Evolutionary conservation across 805 yeast species (phyloP).

Genomic region (Debaryomyces hansenii): DNA sequence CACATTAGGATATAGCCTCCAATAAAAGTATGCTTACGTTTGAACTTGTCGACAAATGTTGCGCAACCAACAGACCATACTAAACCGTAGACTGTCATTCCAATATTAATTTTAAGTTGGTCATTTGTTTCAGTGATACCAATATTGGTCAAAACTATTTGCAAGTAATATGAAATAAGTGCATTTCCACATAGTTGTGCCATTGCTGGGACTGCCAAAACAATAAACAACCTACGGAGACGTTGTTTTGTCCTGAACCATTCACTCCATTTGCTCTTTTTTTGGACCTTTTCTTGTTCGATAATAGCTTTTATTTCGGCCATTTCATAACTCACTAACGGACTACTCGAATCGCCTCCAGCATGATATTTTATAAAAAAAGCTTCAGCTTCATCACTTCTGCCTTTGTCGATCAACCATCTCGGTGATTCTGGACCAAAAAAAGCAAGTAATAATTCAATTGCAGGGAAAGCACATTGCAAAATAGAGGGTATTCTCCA

Average conservation of each 20-base stretch:
- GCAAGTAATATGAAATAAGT: conserved; percentile 33
- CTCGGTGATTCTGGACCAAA: conserved; percentile 52
- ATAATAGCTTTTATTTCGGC: conserved; percentile 14
- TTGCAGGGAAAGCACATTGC: conserved; percentile 48
- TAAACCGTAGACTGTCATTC: background rate
- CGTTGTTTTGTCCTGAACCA: background rate
- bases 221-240: conserved; percentile 3
- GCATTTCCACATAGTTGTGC: conserved; percentile 51
- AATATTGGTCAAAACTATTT: conserved; percentile 12
- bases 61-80: background rate
- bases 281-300: conserved; percentile 1
- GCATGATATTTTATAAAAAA: conserved; percentile 25
- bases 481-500: conserved; percentile 56
- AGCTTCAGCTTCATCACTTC: conserved; percentile 26
- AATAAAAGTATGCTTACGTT: background rate
- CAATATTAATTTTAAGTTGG: conserved; percentile 2
- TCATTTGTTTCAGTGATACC: conserved; percentile 12
- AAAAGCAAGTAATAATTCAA: conserved; percentile 38
- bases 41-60: background rate
- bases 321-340: conserved; percentile 13
- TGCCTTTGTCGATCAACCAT: conserved; percentile 37
- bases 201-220: conserved; percentile 26
- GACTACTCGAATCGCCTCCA: conserved; percentile 17
- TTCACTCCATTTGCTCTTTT: background rate
- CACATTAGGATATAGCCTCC: conserved; percentile 15